Evolutionary conservation across 495 filamentous ascomycete genomes (phyloP).

Genomic region (Poronia punctata): DNA sequence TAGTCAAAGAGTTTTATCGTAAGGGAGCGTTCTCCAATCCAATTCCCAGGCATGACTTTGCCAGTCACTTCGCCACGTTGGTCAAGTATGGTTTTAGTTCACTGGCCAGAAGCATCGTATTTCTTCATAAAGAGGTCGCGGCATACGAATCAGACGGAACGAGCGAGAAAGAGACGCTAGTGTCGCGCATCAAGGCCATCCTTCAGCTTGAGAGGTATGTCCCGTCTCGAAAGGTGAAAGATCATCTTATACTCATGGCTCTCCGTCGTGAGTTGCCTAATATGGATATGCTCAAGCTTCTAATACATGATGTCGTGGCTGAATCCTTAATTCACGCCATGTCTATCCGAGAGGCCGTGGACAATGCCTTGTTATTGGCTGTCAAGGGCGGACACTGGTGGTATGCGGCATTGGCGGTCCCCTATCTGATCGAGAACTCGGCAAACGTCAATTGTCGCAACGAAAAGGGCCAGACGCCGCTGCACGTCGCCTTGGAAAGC

Average conservation of each 20-base stretch:
- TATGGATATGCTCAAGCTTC: conserved; percentile 32
- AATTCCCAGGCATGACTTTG: no score
- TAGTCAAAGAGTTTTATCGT: no score
- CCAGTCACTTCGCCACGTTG: no score
- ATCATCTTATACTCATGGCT: conserved; percentile 22
- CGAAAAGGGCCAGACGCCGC: conserved; percentile 30
- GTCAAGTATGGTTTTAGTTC: no score
- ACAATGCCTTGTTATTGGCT: conserved; percentile 32
- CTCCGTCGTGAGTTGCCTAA: conserved; percentile 30
- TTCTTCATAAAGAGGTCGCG: no score
- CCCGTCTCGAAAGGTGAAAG: not conserved
- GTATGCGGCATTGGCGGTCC: conserved; percentile 33
- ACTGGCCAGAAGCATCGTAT: no score
- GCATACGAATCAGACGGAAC: no score
- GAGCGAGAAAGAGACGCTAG: not conserved
- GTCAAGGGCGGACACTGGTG: conserved; percentile 36
- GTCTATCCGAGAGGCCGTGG: conserved; percentile 10
- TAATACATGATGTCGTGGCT: conserved; percentile 34
- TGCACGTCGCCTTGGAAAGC: conserved; percentile 30
- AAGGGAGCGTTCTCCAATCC: no score
- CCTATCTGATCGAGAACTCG: conserved; percentile 35
- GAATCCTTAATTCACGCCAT: conserved; percentile 29
- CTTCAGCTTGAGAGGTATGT: not conserved
- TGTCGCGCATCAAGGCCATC: not conserved
- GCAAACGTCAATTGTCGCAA: conserved; percentile 33